Percentiles rank a stretch among this genome's conserved stretches.
phyloP scores from a whole-genome alignment of 345 rosid genomes.

The Pistacia integerrima region DNA sequence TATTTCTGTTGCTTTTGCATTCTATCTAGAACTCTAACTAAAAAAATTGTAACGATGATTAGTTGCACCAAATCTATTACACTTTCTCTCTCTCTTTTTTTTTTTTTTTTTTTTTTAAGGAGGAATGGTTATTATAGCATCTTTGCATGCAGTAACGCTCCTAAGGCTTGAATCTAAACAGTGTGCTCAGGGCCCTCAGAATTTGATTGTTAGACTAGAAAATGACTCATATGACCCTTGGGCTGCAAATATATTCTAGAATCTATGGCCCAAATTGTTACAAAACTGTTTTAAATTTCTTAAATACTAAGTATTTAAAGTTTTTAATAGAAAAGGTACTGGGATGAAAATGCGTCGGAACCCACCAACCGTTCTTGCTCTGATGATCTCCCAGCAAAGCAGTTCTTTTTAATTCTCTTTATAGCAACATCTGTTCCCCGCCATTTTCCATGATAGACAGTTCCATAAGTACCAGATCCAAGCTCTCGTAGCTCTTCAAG shows the following conservation, averaged over 20 bases:
- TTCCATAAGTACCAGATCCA: conserved; percentile 77
- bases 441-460: conserved; percentile 80
- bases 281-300: background rate
- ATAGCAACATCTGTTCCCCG: conserved; percentile 80
- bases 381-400: conserved; percentile 62
- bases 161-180: background rate
- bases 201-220: background rate
- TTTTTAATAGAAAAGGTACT: conserved; percentile 10
- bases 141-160: background rate
- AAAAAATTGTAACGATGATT: background rate
- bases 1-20: background rate
- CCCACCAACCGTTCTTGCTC: conserved; percentile 72
- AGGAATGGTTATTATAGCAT: background rate
- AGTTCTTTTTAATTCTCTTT: conserved; percentile 65
- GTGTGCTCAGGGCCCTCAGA: background rate
- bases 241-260: background rate
- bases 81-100: too few relatives aligned
- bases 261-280: background rate
- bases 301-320: background rate
- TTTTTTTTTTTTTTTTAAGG: too few relatives aligned
- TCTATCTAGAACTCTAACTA: background rate
- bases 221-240: background rate
- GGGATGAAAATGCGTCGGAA: conserved; percentile 20
- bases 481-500: conserved; percentile 68
- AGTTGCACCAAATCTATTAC: background rate